Evolutionary conservation across 2,329 filamentous ascomycete genomes (phyloP), one percentile per base, ranked within the genome.

Genomic region (Aspergillus quadricinctus): DNA sequence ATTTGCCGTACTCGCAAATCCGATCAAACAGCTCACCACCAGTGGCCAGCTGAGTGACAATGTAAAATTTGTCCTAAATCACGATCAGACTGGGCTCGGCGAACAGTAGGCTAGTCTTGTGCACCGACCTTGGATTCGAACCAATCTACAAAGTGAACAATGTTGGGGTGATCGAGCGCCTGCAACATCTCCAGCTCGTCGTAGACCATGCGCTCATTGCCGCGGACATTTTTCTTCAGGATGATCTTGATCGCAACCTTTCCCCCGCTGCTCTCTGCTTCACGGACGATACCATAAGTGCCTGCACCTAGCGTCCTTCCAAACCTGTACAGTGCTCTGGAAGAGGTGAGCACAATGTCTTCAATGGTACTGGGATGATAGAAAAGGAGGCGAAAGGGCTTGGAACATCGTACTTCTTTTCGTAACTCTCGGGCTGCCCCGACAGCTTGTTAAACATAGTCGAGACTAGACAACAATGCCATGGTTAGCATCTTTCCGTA

Each of bases 211-310:
- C 88, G 86, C 80, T 99, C 94, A 69, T 97, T 97, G 63, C 92
- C 93, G 75, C 92, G 95, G 72, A 99, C 93, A 77, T 96, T 97
- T 81, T 96, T 97, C 84, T 99, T 99, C 70, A 97, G 81, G 75
- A 99, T 99, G 74, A 99, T 97, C 83, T 99, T 99, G 76, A 99
- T 85, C 43, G 94, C 94, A 59, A 96, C 92, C 81, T 96, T 89
- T 73, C 91, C 61, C 23, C 83, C 82, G 45, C 88, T 85, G 65
- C 90, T 84, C 60, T 97, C 92, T 58, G 94, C 94, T 78, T 99
- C 94, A 67, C 94, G 87, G 69, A 99, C 94, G 69, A 99, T 96
- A 70, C 94, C 94, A 81, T 99, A 99, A 68, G 94, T 99, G 67
- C 94, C 94, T 60, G 94, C 94, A 70, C 94, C 94, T 57, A 99